Base-by-base conservation (phyloP, 2,329 filamentous ascomycete genomes). In the Fusarium nematophilum region DNA sequence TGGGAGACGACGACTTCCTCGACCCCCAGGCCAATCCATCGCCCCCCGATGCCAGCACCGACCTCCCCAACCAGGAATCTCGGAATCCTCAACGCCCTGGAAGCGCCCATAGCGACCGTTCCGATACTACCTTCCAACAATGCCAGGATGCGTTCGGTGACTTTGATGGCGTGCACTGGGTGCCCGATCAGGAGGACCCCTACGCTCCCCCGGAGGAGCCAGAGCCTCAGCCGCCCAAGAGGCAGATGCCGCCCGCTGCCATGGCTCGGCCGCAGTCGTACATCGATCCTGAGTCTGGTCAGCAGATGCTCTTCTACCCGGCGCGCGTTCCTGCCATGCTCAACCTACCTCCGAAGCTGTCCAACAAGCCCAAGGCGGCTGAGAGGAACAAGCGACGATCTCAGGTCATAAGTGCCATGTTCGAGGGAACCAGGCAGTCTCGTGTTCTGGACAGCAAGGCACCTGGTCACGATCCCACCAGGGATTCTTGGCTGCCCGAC, bases 281-380 rank as follows among this genome's bases (percentile, higher is more conserved):
- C 72, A 76, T 86, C 68, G 82, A 88, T 69, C 86, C 86, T 2
- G 79, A 83, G 21, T 89, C 89, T 2, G 89, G 87, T 5, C 87
- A 94, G 64, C 82, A 88, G 66, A 97, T 98, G 91, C 86, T 97
- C 9, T 98, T 90, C 76, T 99, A 99, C 73, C 95, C 95, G 11
- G 95, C 95, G 3, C 93, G 92, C 1, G 95, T 99, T 3, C 95
- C 95, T 3, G 89, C 90, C 59, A 93, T 96, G 88, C 83, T 99
- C 53, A 98, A 97, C 68, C 79, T 99, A 10, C 95, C 95, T 1
- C 92, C 93, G 37, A 91, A 92, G 67, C 79, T 98, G 44, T 96
- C 93, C 1, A 91, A 89, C 67, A 83, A 87, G 46, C 87, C 90
- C 8, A 85, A 89, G 47, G 78, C 85, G 3, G 77, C 82, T 9